Evolutionary conservation across 352 stramenopile species (phyloP), one percentile per base, ranked within the genome.

Genomic region (Halophytophthora polymorphica): DNA sequence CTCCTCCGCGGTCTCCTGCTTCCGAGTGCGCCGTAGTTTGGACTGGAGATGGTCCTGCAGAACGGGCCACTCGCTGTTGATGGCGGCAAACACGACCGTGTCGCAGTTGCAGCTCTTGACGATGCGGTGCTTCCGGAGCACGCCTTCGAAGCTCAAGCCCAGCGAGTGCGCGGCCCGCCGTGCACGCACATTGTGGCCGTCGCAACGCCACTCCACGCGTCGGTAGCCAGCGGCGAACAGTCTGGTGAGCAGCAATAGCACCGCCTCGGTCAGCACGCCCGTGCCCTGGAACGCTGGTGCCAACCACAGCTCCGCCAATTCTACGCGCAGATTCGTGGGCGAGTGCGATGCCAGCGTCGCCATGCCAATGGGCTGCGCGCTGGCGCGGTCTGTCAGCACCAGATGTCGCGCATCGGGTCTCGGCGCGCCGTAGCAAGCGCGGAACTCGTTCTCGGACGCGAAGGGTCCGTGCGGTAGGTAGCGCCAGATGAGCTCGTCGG

Each of bases 101-200:
- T 96, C 88, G 17, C 73, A 67, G 44, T 96, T 96, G 59, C 81
- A 83, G 6, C 81, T 73, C 61, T 95, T 90, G 37, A 90, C 61
- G 52, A 96, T 75, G 49, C 74, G 72, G 59, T 96, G 83, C 56
- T 96, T 96, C 10, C 84, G 75, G 50, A 96, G 58, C 8, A 96
- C 86, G 7, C 88, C 88, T 66, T 96, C 88, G 50, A 96, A 89
- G 10, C 70, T 75, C 48, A 96, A 93, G 6, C 88, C 86, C 25
- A 93, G 54, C 25, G 77, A 88, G 47, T 96, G 83, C 1, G 70
- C 86, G 17, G 79, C 77, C 28, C 83, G 83, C 46, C 85, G 62
- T 29, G 77, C 86, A n/a, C 83, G 82, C 8, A 93, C 77, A 56
- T 96, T 95, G 58, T 94, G 76, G 17, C 83, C 86, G 31, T 96